Base-by-base conservation (phyloP, 2,329 filamentous ascomycete species). In the Exophiala spinifera region DNA sequence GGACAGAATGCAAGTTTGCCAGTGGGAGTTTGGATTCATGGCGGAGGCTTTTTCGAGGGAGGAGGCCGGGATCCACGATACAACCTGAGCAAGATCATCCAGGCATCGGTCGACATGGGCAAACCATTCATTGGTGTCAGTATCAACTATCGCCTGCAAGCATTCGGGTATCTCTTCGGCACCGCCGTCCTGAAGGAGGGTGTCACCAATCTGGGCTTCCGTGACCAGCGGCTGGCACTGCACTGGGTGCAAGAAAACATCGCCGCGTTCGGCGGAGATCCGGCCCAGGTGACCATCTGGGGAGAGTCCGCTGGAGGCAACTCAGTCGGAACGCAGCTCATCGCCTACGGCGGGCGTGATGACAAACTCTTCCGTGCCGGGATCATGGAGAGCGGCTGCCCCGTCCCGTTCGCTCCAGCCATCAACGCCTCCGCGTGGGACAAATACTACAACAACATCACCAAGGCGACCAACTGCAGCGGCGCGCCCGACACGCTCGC, bases 1-100 rank as follows among this genome's bases (percentile, higher is more conserved):
- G 3, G 65, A 71, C 7, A 57, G 67, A 28, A 61, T 64, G 6
- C 65, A 67, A 2, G 72, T 68, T 10, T 86, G 1, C 83, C 82
- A 0, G 78, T 85, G 5, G 75, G 74, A 10, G 73, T 83, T 1
- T 87, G 83, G 83, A 81, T 87, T 21, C 81, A 84, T 33, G 75
- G 80, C 11, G 81, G 81, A 28, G 80, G 79, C 1, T 74, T 82
- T 4, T 76, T 71, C 48, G 69, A 73, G 28, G 82, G 83, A 1
- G 75, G 65, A 65, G 75, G 60, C 61, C 70, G 57, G 11, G 80
- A 84, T 56, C 72, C 77, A 4, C 77, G 83, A 50, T 87, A 87
- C 65, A 87, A 87, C 62, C 71, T 84, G 54, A 80, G 79, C 13
- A 81, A 78, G 55, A 77, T 86, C 44, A 80, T 87, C 5, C 69